Evolutionary conservation across 1,284 basidiomycete genomes (phyloP).

Genomic region (Ustanciosporium gigantosporum): DNA sequence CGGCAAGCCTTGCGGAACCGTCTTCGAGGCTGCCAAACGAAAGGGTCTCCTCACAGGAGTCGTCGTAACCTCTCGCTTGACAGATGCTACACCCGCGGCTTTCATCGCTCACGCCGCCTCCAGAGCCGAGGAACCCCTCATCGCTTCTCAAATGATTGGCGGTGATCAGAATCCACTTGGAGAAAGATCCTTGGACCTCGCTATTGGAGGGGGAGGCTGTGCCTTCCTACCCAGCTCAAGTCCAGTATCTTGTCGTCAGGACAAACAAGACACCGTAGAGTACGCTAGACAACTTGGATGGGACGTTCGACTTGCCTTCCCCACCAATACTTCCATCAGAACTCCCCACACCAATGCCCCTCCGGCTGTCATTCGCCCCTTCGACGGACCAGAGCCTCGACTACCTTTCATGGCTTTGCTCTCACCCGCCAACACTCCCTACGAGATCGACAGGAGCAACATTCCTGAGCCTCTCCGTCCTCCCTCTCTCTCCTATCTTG

Average conservation of each 20-base stretch:
- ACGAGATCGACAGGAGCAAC: slow-evolving; percentile 52
- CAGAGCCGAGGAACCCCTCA: slow-evolving; percentile 35
- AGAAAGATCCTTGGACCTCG: slow-evolving; percentile 54
- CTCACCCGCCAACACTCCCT: slow-evolving; percentile 53
- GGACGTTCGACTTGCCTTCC: slow-evolving; percentile 38
- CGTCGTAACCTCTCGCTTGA: slow-evolving; percentile 58
- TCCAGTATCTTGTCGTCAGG: slow-evolving; percentile 51
- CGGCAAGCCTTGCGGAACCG: slow-evolving; percentile 57
- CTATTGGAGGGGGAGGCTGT: slow-evolving; percentile 62
- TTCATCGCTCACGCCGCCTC: slow-evolving; percentile 61
- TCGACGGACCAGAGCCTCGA: slow-evolving; percentile 7
- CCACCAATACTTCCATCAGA: slow-evolving; percentile 17
- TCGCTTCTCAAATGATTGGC: slow-evolving; percentile 37
- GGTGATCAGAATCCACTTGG: slow-evolving; percentile 28
- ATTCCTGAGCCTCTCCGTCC: slow-evolving; percentile 30
- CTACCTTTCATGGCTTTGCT: slow-evolving; percentile 46
- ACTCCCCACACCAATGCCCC: background rate
- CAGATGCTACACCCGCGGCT: slow-evolving; percentile 59
- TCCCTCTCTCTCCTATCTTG: slow-evolving; percentile 30
- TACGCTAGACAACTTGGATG: slow-evolving; percentile 41
- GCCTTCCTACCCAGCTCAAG: slow-evolving; percentile 59
- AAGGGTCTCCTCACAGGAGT: slow-evolving; percentile 60
- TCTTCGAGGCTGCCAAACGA: slow-evolving; percentile 62
- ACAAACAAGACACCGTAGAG: slow-evolving; percentile 55
- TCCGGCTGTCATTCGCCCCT: background rate